Conservation (phyloP, 768 basidiomycete species). For the Pluteus cervinus region DNA sequence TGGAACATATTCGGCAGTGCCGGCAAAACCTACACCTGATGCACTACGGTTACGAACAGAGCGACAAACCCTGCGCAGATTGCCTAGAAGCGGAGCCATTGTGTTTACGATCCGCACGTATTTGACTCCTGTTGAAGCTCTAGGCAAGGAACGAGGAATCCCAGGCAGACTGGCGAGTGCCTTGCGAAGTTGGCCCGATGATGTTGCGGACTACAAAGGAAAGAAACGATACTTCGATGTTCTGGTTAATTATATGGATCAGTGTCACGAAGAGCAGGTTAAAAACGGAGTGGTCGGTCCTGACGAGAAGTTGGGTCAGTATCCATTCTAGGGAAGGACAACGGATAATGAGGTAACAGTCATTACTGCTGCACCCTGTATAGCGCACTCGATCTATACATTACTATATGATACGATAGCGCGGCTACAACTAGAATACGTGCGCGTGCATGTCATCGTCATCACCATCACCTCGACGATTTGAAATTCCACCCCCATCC, state of each 20-base stretch:
- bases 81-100: constrained; percentile 58
- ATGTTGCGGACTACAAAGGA: constrained; percentile 48
- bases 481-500: no score
- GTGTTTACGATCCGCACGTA: constrained; percentile 70
- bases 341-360: constrained; percentile 12
- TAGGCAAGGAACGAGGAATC: constrained; percentile 50
- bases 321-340: constrained; percentile 14
- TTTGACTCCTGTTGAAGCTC: constrained; percentile 43
- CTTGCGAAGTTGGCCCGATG: constrained; percentile 58
- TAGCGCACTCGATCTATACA: no score
- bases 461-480: no score
- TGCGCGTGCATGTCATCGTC: no score
- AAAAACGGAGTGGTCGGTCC: constrained; percentile 8
- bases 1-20: no score
- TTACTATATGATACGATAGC: no score
- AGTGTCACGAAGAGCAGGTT: constrained; percentile 14
- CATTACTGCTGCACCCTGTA: no score
- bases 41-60: constrained; percentile 54
- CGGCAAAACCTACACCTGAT: constrained; percentile 29
- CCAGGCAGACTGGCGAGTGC: constrained; percentile 59
- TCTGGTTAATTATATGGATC: constrained; percentile 32
- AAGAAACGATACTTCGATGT: constrained; percentile 25
- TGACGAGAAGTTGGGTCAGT: constrained; percentile 12
- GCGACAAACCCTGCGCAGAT: constrained; percentile 59
- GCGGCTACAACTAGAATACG: no score